Evolutionary conservation across 805 yeast species (phyloP), one percentile per base, ranked within the genome.

Genomic region (Metschnikowia reukaufii): DNA sequence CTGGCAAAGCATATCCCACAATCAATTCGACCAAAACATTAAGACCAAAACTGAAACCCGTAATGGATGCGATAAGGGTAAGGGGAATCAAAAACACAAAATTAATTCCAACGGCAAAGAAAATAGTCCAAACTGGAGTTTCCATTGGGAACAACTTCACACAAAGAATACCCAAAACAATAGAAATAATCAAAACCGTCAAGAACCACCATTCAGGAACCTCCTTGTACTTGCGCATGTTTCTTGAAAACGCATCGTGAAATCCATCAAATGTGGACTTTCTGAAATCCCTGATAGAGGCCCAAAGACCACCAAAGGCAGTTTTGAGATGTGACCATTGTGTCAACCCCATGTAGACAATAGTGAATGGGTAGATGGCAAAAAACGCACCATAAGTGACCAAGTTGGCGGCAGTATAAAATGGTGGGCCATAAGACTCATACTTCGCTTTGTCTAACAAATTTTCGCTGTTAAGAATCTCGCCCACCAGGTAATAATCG

Each of bases 141-240:
- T 71, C 73, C 18, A 72, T 70, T 45, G 61, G 45, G 72, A 73
- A 70, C 21, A 58, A 65, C 55, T 66, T 57, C 41, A 70, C 57
- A 30, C 74, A 65, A 17, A 63, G 72, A 44, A 72, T 63, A 12
- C 75, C 59, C 45, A 69, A 45, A 17, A 62, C 74, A 49, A 71
- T 60, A 47, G 64, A 58, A 6, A 59, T 45, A 10, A 68, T 50
- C 49, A 69, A 65, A 4, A 65, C 54, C 33, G 66, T 40, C 5
- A 47, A 49, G 47, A 56, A 72, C 74, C 77, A 72, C 77, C 77
- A 72, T 45, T 71, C 75, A 36, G 77, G 76, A 10, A 67, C 66
- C 54, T 65, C 67, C 44, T 61, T 66, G 53, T 57, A 72, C 44
- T 68, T 68, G 33, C 52, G 52, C 72, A 67, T 67, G 64, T 65